Percentiles rank a stretch among this genome's conserved stretches.
phyloP scores from a whole-genome alignment of 2,329 filamentous ascomycete species.

The Corinectria fuckeliana region DNA sequence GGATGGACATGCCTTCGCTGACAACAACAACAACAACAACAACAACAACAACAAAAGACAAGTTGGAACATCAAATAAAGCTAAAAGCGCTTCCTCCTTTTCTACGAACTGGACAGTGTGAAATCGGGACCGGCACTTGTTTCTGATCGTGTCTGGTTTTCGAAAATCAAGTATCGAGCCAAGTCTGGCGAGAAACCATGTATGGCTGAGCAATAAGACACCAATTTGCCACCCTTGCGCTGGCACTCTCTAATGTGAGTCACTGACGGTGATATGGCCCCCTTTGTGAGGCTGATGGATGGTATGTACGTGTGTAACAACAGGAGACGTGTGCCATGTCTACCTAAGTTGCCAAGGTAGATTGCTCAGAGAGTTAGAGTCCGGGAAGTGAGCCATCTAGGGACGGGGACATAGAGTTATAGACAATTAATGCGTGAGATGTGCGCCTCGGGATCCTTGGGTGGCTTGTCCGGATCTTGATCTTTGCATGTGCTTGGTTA shows the following conservation, averaged over 20 bases:
- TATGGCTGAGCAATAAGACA: background rate
- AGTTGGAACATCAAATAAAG: too few relatives aligned
- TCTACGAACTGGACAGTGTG: background rate
- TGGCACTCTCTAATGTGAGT: background rate
- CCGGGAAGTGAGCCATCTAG: background rate
- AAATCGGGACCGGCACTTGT: background rate
- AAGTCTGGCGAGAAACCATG: background rate
- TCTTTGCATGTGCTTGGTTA: background rate
- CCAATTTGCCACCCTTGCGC: background rate
- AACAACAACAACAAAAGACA: too few relatives aligned
- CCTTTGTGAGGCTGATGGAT: background rate
- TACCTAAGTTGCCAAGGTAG: background rate
- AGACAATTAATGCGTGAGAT: background rate
- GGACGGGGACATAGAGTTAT: background rate
- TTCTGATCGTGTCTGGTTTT: background rate
- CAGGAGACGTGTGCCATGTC: background rate
- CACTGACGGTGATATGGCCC: background rate
- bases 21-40: too few relatives aligned
- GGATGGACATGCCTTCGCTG: too few relatives aligned
- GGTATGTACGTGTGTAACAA: background rate
- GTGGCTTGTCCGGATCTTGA: background rate
- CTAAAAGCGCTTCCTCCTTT: background rate
- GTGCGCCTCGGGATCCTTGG: background rate
- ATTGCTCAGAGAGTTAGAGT: background rate
- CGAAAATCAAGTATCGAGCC: background rate